phyloP scores from a whole-genome alignment of 208 protist genomes.

The Trypanosoma melophagium region DNA sequence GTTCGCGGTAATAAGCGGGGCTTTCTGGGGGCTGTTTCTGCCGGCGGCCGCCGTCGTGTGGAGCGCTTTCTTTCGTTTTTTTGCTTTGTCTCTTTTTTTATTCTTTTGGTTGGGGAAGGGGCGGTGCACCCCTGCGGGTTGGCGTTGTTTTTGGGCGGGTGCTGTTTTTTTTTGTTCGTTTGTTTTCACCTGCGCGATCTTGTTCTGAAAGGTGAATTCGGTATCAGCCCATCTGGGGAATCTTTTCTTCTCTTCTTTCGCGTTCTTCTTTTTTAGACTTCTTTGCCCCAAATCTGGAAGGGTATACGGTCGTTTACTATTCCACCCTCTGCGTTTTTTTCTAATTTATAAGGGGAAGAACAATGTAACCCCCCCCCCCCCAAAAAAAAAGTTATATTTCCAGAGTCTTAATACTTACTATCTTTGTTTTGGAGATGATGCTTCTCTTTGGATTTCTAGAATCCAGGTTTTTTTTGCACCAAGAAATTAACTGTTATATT shows the following conservation, averaged over 20 bases:
- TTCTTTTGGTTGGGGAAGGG: too few relatives aligned
- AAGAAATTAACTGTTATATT: slow-evolving; percentile 73
- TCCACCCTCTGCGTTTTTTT: background rate
- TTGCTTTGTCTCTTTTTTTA: too few relatives aligned
- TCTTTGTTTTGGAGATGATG: slow-evolving; percentile 67
- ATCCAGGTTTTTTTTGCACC: slow-evolving; percentile 44
- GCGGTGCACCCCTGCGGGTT: too few relatives aligned
- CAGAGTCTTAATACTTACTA: slow-evolving; percentile 53
- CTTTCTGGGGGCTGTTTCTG: too few relatives aligned
- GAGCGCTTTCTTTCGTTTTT: background rate
- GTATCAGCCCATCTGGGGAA: too few relatives aligned
- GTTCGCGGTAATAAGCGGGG: too few relatives aligned
- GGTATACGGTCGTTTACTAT: background rate
- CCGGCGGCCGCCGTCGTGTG: too few relatives aligned
- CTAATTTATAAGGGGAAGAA: background rate
- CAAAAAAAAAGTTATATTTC: slow-evolving; percentile 41
- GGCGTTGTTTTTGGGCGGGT: too few relatives aligned
- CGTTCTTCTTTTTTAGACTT: background rate
- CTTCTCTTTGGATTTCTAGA: slow-evolving; percentile 63
- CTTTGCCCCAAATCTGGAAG: background rate
- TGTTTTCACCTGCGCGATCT: too few relatives aligned
- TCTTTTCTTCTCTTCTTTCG: background rate
- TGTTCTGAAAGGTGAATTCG: too few relatives aligned
- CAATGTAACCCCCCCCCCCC: slow-evolving; percentile 14
- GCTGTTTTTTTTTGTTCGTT: too few relatives aligned